Evolutionary conservation across 345 rosid species (phyloP).

Genomic region (Eucalyptus marginata): DNA sequence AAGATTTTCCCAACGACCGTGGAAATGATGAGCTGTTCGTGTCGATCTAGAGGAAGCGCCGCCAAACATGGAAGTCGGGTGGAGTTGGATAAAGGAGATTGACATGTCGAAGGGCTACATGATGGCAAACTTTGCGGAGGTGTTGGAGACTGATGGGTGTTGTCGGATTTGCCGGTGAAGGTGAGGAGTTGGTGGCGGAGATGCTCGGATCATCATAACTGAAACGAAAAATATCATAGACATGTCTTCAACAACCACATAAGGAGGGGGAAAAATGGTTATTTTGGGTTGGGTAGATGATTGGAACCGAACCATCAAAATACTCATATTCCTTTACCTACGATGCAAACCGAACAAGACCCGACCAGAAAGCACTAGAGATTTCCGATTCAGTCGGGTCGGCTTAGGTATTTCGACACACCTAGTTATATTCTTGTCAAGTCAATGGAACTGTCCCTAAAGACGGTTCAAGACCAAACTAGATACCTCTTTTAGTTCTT

Average conservation of each 20-base stretch:
- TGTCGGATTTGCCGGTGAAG: neutral
- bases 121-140: neutral
- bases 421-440: fast-evolving
- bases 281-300: neutral
- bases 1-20: neutral
- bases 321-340: neutral
- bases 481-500: neutral
- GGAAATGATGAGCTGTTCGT: neutral
- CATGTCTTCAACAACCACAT: neutral
- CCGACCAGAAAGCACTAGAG: neutral
- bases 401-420: fast-evolving
- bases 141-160: neutral
- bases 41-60: neutral
- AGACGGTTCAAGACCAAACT: neutral
- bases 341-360: too few relatives aligned
- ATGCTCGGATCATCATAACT: neutral
- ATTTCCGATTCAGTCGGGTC: fast-evolving
- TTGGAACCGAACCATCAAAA: neutral
- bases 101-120: neutral
- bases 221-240: neutral
- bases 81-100: neutral
- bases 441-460: neutral
- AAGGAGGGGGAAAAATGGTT: neutral
- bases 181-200: neutral
- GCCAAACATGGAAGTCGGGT: neutral